phyloP scores from a whole-genome alignment of 805 yeast genomes.

The Candida corydali region DNA sequence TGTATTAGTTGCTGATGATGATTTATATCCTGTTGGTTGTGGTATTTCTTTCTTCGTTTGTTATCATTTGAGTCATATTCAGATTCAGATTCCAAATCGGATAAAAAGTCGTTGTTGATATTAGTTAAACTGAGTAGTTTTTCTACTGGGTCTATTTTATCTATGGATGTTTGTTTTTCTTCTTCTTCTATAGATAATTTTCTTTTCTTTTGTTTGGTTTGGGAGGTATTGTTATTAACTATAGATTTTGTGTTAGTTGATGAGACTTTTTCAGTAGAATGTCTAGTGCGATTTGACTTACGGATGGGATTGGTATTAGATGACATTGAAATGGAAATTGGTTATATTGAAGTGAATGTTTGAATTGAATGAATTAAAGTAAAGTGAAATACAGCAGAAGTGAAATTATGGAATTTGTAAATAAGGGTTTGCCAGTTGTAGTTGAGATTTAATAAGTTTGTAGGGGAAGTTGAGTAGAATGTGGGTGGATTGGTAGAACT shows the following conservation, averaged over 20 bases:
- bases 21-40: too few species aligned
- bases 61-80: slow-evolving; percentile 8
- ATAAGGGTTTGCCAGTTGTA: not conserved
- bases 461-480: not conserved
- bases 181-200: slow-evolving; percentile 9
- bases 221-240: not conserved
- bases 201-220: slow-evolving; percentile 6
- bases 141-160: slow-evolving; percentile 41
- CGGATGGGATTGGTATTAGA: slow-evolving; percentile 14
- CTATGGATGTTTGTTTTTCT: slow-evolving; percentile 13
- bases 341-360: not conserved
- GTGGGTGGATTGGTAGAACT: not conserved
- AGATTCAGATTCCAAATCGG: slow-evolving; percentile 18
- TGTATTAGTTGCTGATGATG: too few species aligned
- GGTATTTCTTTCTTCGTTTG: not conserved
- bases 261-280: slow-evolving; percentile 15
- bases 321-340: slow-evolving; percentile 4
- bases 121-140: slow-evolving; percentile 34
- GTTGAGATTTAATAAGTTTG: not conserved
- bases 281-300: slow-evolving; percentile 29
- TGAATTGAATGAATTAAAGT: not conserved
- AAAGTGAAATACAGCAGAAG: not conserved
- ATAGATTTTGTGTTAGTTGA: slow-evolving; percentile 9
- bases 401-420: not conserved
- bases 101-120: slow-evolving; percentile 26